phyloP scores from a whole-genome alignment of 306 rosid species.

The Rosa chinensis region DNA sequence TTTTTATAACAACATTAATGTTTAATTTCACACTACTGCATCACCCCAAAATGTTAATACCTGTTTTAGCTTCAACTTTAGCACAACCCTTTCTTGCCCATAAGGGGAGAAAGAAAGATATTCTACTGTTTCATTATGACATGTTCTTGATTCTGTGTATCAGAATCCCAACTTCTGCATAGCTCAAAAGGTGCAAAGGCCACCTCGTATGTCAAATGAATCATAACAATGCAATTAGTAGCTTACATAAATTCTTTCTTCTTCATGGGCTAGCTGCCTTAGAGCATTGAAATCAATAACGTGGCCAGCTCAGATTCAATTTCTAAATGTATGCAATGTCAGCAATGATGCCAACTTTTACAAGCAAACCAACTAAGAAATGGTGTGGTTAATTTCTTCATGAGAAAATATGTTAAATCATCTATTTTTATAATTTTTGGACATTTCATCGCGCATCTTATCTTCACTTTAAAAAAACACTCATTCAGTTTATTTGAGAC shows the following conservation, averaged over 20 bases:
- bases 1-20: conserved; percentile 18
- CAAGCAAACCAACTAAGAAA: not conserved
- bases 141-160: not conserved
- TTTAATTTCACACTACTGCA: conserved; percentile 6
- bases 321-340: not conserved
- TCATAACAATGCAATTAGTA: conserved; percentile 2
- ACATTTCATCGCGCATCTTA: not conserved
- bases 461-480: not conserved
- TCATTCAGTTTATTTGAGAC: not conserved
- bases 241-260: not conserved
- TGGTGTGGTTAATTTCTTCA: no score
- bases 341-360: not conserved
- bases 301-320: not conserved
- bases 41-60: conserved; percentile 4
- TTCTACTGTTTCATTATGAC: conserved; percentile 8
- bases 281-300: not conserved
- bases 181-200: conserved; percentile 6
- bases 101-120: not conserved
- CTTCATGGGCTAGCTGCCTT: not conserved
- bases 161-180: conserved; percentile 11
- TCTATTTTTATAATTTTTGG: not conserved
- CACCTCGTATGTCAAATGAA: conserved; percentile 4
- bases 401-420: not conserved
- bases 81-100: conserved; percentile 1
- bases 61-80: not conserved